Evolutionary conservation across 2,329 filamentous ascomycete species (phyloP), one percentile per base, ranked within the genome.

Genomic region (Fusarium incarnatum): DNA sequence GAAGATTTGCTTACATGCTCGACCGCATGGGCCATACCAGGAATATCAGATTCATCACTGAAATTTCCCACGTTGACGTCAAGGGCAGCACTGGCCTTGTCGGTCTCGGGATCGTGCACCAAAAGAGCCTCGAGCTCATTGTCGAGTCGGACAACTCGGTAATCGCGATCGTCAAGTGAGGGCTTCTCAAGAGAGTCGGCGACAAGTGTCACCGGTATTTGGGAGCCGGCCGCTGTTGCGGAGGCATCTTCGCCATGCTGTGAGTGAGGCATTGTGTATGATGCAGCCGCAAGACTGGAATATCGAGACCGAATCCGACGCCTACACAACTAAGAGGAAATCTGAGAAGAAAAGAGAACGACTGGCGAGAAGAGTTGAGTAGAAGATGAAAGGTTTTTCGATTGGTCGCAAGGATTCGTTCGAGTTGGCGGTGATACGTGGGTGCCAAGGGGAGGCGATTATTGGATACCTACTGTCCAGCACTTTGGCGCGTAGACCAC

Each of bases 21-120:
- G 57, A 98, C 94, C 9, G 94, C 94, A 83, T 98, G 96, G 55
- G 95, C 95, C 88, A 97, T 94, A 64, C 96, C 94, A 16, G 94
- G 94, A 88, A 98, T 94, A 74, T 94, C 92, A 71, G 92, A 88
- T 71, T 92, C 89, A 77, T 99, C 96, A 77, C 93, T 97, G 83
- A 98, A 98, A 81, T 93, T 97, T 67, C 96, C 96, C 37, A 98
- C 95, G 79, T 97, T 94, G 77, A 98, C 94, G 79, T 98, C 96
- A 77, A 98, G 89, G 53, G 95, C 92, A 12, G 95, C 96, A 76
- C 94, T 97, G 70, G 96, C 94, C 86, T 98, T 98, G 85, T 99
- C 96, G 10, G 96, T 97, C 68, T 97, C 91, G 2, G 93, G 88
- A 82, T 99, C 96, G 79, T 98, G 95, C 59, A 98, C 96, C 52